Evolutionary conservation across 83 land plant genomes (phyloP).

Genomic region (Picea mariana): DNA sequence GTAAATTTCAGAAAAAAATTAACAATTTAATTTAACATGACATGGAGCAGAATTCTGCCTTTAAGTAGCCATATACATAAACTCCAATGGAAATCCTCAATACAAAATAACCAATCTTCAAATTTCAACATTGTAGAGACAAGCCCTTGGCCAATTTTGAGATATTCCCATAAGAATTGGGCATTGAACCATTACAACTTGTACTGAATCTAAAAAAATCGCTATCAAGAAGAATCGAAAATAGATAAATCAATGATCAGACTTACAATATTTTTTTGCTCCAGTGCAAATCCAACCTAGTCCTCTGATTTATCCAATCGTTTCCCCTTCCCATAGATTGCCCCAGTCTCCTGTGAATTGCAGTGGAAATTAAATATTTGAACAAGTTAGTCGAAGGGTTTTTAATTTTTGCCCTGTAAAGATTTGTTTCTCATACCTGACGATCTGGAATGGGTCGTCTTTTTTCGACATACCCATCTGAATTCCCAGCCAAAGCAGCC

Average conservation of each 20-base stretch:
- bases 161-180: neutral
- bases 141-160: neutral
- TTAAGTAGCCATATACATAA: neutral
- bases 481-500: slow-evolving; percentile 9
- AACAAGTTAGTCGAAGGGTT: neutral
- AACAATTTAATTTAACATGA: neutral
- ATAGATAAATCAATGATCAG: neutral
- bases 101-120: neutral
- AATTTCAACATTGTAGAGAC: neutral
- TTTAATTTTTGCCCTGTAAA: neutral
- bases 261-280: neutral
- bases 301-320: neutral
- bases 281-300: neutral
- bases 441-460: neutral
- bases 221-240: neutral
- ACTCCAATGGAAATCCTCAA: neutral
- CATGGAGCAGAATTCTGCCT: neutral
- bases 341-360: neutral
- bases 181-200: neutral
- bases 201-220: neutral
- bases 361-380: neutral
- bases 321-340: slow-evolving; percentile 7
- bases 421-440: neutral
- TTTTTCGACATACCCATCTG: slow-evolving; percentile 9
- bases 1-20: neutral